These are phyloP conservation scores for Glycine latifolia DNA, from an alignment of 306 rosid species.

Conservation along the genomic window DNA sequence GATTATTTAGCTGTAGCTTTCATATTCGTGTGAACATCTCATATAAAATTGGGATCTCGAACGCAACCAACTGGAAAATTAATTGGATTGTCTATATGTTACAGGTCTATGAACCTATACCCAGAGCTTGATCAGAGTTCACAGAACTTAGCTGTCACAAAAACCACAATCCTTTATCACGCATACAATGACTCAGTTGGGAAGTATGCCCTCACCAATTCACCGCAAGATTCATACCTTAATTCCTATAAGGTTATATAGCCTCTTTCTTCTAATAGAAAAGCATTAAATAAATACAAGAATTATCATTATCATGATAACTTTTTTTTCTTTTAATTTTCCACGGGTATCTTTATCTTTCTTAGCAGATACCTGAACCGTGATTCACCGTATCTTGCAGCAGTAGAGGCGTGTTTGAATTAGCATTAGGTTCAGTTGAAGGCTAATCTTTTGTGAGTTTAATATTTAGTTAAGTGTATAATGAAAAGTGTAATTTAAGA, in stretches of 20 bases:
- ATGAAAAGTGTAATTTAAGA: too few relatives aligned
- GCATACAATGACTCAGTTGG: slow-evolving; percentile 44
- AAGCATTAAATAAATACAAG: not conserved
- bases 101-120: slow-evolving; percentile 57
- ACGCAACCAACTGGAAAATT: slow-evolving; percentile 38
- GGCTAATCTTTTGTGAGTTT: too few relatives aligned
- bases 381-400: too few relatives aligned
- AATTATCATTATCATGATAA: too few relatives aligned
- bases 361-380: too few relatives aligned
- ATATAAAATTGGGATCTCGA: not conserved
- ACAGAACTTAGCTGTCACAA: slow-evolving; percentile 60
- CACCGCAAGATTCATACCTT: not conserved
- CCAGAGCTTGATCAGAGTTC: slow-evolving; percentile 47
- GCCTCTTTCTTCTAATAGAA: not conserved
- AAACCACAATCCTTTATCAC: slow-evolving; percentile 29
- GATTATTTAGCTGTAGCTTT: too few relatives aligned
- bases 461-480: too few relatives aligned
- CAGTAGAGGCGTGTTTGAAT: too few relatives aligned
- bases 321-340: too few relatives aligned
- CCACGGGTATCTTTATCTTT: too few relatives aligned
- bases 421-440: too few relatives aligned
- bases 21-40: too few relatives aligned
- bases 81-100: slow-evolving; percentile 53
- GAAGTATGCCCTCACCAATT: slow-evolving; percentile 7
- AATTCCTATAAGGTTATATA: not conserved